phyloP scores from a whole-genome alignment of 1,139 yeast species.

The Pichia terricola region DNA sequence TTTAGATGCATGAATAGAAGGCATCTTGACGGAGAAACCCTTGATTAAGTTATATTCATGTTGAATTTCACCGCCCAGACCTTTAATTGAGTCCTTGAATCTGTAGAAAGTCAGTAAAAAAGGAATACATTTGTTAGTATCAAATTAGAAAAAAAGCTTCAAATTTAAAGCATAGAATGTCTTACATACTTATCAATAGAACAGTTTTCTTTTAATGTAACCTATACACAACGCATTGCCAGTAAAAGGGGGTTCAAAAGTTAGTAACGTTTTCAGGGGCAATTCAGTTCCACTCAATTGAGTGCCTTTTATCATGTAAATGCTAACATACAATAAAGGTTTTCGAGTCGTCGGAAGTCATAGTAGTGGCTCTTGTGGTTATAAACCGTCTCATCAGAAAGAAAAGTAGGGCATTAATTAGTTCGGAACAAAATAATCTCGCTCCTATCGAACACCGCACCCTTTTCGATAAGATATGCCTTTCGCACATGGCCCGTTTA shows the following conservation, averaged over 20 bases:
- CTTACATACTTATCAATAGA: conserved; percentile 9
- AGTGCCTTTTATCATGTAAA: no score
- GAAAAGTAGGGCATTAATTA: no score
- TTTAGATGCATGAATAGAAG: conserved; percentile 36
- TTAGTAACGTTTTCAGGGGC: no score
- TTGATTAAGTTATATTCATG: conserved; percentile 60
- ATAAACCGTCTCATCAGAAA: no score
- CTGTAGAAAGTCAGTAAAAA: conserved; percentile 7
- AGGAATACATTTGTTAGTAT: conserved; percentile 1
- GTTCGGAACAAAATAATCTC: no score
- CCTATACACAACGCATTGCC: conserved; percentile 2
- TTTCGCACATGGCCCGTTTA: no score
- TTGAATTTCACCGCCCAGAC: conserved; percentile 55
- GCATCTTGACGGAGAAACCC: conserved; percentile 54
- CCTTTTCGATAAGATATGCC: no score
- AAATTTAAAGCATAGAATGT: not conserved
- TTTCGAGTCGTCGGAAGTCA: conserved; percentile 8
- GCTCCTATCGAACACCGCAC: no score
- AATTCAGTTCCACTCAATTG: no score
- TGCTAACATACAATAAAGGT: conserved; percentile 9
- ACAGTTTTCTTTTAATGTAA: conserved; percentile 13
- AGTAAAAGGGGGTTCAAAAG: no score
- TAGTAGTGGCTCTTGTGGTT: no score
- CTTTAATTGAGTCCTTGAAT: conserved; percentile 22
- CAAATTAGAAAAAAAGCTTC: not conserved